These are phyloP conservation scores for Podosphaera xanthii DNA, from an alignment of 2,329 filamentous ascomycete species.

Conservation along the genomic window DNA sequence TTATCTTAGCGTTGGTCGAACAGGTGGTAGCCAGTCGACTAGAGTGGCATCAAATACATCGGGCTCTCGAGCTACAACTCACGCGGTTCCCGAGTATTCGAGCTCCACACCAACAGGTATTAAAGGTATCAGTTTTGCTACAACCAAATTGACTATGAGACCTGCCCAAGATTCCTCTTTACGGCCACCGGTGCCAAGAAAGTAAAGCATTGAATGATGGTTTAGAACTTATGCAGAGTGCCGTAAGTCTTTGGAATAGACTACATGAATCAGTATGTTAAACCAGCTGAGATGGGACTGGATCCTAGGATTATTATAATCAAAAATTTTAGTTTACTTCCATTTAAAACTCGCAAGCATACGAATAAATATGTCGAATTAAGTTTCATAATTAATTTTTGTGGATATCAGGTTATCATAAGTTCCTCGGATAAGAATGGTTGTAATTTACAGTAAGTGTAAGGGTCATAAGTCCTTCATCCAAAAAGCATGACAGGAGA, in stretches of 20 bases:
- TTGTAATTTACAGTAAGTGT: no score
- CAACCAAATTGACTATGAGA: slow-evolving; percentile 34
- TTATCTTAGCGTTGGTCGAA: slow-evolving; percentile 23
- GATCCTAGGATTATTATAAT: background rate
- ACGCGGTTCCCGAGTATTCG: slow-evolving; percentile 18
- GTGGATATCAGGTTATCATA: no score
- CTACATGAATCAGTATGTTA: slow-evolving; percentile 12
- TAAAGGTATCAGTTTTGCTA: slow-evolving; percentile 26
- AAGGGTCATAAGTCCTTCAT: no score
- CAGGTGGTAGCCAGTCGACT: slow-evolving; percentile 26
- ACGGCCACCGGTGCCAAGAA: slow-evolving; percentile 29
- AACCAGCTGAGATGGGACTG: slow-evolving; percentile 5
- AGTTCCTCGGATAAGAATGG: no score
- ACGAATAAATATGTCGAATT: background rate
- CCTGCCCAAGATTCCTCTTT: slow-evolving; percentile 33
- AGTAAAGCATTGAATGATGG: slow-evolving; percentile 12
- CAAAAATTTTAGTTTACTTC: background rate
- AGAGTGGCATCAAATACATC: slow-evolving; percentile 29
- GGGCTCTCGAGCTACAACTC: slow-evolving; percentile 24
- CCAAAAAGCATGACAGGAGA: no score
- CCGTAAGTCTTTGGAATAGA: slow-evolving; percentile 27
- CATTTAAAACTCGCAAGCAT: slow-evolving; percentile 4
- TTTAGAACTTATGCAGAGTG: slow-evolving; percentile 27
- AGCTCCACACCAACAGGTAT: slow-evolving; percentile 21
- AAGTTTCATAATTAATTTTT: no score